These are phyloP conservation scores for Erythrobasidium hasegawianum DNA, from an alignment of 1,284 basidiomycete species.

Conservation along the genomic window DNA sequence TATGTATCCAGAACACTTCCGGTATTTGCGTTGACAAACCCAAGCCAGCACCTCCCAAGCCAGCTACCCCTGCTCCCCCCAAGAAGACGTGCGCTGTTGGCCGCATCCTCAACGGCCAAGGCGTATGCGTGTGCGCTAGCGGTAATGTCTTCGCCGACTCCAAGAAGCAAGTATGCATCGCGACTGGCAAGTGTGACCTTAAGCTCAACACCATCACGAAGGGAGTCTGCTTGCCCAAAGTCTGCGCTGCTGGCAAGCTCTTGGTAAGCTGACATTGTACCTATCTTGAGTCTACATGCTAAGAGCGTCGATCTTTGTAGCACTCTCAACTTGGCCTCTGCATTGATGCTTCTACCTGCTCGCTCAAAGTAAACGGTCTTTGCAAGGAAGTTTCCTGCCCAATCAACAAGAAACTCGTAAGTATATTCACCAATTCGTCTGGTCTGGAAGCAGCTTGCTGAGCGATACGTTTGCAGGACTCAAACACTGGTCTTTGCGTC, in stretches of 20 bases:
- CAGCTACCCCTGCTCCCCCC: too few relatives aligned
- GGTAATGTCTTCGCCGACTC: background rate
- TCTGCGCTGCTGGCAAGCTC: conserved; percentile 12
- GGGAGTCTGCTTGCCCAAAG: conserved; percentile 17
- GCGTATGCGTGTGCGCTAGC: conserved; percentile 13
- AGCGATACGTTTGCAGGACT: too few relatives aligned
- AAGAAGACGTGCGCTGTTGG: too few relatives aligned
- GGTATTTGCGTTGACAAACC: too few relatives aligned
- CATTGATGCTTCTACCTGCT: conserved; percentile 18
- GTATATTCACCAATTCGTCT: too few relatives aligned
- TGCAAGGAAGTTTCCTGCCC: too few relatives aligned
- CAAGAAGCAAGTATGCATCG: conserved; percentile 8
- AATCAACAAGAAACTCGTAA: too few relatives aligned
- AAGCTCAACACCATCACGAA: conserved; percentile 1
- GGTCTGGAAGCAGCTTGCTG: too few relatives aligned
- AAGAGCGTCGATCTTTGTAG: too few relatives aligned
- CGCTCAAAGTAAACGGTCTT: background rate
- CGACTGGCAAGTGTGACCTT: background rate
- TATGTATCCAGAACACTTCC: conserved; percentile 4
- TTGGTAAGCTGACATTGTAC: background rate
- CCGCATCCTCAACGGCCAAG: background rate
- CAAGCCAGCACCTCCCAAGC: too few relatives aligned
- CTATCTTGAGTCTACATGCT: too few relatives aligned
- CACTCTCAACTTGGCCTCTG: conserved; percentile 6
- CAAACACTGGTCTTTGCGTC: conserved; percentile 18